Percentiles rank a stretch among this genome's conserved stretches.
Evolutionary conservation across 768 basidiomycete genomes (phyloP).

Genomic region (Boletus vermiculosoides): DNA sequence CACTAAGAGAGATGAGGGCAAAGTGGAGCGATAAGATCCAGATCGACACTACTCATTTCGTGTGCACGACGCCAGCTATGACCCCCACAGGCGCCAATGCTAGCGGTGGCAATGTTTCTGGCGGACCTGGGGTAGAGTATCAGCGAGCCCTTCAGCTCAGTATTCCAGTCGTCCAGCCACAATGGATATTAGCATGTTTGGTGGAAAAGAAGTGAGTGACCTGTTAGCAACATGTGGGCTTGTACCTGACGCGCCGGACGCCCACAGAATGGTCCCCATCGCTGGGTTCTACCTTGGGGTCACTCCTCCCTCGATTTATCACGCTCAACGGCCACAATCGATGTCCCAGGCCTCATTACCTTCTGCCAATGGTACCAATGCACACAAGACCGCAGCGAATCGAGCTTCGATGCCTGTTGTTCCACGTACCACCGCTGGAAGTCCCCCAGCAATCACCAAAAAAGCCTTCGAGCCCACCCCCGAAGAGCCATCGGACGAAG

Average conservation of each 20-base stretch:
- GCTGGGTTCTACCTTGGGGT: constrained; percentile 78
- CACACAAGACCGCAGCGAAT: constrained; percentile 40
- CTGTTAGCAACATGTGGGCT: background rate
- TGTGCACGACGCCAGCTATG: constrained; percentile 86
- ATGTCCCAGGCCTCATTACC: constrained; percentile 69
- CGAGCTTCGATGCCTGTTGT: constrained; percentile 71
- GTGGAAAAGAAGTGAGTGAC: constrained; percentile 71
- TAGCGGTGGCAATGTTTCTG: constrained; percentile 49
- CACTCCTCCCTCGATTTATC: constrained; percentile 43
- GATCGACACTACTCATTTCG: constrained; percentile 98
- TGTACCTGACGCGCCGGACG: background rate
- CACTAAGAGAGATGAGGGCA: constrained; percentile 81
- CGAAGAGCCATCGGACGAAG: constrained; percentile 43
- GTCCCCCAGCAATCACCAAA: constrained; percentile 40
- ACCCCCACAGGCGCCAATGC: constrained; percentile 58
- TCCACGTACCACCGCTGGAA: constrained; percentile 40
- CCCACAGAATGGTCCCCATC: constrained; percentile 82
- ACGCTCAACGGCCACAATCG: constrained; percentile 58
- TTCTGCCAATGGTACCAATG: constrained; percentile 32
- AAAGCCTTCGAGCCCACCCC: constrained; percentile 49
- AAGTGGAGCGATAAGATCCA: constrained; percentile 92
- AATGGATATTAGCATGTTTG: constrained; percentile 91
- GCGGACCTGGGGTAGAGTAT: constrained; percentile 81
- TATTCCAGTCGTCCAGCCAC: constrained; percentile 92
- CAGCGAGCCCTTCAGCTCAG: constrained; percentile 93